Conservation (phyloP, 1,284 basidiomycete genomes). For the Moesziomyces globuligerus region DNA sequence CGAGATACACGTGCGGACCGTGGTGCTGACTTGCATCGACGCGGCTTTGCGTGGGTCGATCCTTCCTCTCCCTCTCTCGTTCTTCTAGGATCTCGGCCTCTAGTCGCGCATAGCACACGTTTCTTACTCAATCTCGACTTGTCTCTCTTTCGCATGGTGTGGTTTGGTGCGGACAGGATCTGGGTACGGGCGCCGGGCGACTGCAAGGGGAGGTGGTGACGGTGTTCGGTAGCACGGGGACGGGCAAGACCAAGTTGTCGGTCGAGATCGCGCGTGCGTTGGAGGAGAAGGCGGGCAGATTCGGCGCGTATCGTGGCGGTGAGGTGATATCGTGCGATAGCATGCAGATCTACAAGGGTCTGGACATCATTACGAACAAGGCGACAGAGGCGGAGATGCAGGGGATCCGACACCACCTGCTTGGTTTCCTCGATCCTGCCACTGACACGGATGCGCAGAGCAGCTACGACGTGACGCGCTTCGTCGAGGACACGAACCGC, state of each 20-base stretch:
- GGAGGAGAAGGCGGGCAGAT: not conserved
- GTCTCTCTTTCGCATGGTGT: not conserved
- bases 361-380: constrained; percentile 97
- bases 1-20: constrained; percentile 6
- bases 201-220: constrained; percentile 70
- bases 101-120: constrained; percentile 1
- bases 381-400: constrained; percentile 79
- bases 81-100: constrained; percentile 43
- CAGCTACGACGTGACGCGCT: constrained; percentile 73
- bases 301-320: constrained; percentile 26
- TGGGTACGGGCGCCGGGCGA: not conserved
- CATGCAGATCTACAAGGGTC: constrained; percentile 96
- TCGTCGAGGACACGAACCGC: constrained; percentile 64
- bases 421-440: constrained; percentile 85
- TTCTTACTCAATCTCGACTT: constrained; percentile 6
- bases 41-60: constrained; percentile 3
- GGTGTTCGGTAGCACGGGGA: constrained; percentile 93
- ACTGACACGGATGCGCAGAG: constrained; percentile 72
- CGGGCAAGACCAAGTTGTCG: constrained; percentile 93
- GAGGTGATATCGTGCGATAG: constrained; percentile 92
- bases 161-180: constrained; percentile 7
- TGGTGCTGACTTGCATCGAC: constrained; percentile 31
- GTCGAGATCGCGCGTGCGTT: constrained; percentile 81
- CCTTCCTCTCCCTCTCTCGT: constrained; percentile 1
- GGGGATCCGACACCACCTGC: constrained; percentile 86